Evolutionary conservation across 805 yeast species (phyloP), one percentile per base, ranked within the genome.

Genomic region (Wickerhamomyces hampshirensis): DNA sequence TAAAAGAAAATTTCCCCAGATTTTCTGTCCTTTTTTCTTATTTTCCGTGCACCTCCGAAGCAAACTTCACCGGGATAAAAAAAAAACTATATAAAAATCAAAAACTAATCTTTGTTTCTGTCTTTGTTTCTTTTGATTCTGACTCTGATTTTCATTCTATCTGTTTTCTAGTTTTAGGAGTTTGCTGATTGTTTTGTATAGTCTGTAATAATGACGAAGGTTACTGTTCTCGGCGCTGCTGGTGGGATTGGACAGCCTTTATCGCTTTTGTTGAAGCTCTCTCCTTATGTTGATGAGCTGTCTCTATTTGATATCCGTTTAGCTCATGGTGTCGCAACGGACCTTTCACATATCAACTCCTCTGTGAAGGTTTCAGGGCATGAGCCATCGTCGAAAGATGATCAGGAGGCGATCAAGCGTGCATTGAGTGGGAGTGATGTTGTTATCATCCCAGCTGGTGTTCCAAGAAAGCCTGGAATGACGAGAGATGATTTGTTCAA

Each of bases 171-270:
- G 24, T 8, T 21, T 21, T 21, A 7, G 11, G 11, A 21, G 10
- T 11, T 8, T 21, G 7, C 24, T 21, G 11, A n/a, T n/a, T n/a
- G n/a, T n/a, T n/a, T 21, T 21, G 11, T 21, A 21, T 21, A 21
- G 10, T 8, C 24, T n/a, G 11, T 11, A 21, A 21, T 11, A 21
- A 21, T 21, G 24, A 21, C 24, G 7, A 87, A 86, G 69, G 94
- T 85, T 36, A 74, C 95, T 38, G 88, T 87, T 42, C 71, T 81
- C 36, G 96, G 96, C 47, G 96, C 96, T 40, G 88, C 91, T 37
- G 95, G 95, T 52, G 96, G 96, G 43, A 87, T 87, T 57, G 96
- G 96, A 38, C 96, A 88, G 69, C 94, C 96, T 29, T 71, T 87
- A 43, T 85, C 95, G 11, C 75, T 88, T 37, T 71, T 87, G 45